Evolutionary conservation across 331 rosid species (phyloP).

Genomic region (Rhamnella rubrinervis): DNA sequence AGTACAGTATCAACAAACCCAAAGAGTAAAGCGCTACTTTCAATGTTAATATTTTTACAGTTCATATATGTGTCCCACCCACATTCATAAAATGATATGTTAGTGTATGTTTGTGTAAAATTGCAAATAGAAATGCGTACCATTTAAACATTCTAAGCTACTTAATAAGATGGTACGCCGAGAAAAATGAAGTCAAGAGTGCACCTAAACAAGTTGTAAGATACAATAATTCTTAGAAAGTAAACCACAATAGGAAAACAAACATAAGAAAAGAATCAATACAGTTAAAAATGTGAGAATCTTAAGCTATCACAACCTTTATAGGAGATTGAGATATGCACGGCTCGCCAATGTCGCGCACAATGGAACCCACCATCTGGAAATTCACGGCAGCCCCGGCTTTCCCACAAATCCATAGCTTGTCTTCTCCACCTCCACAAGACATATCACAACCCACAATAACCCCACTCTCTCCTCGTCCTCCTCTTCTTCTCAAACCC

Average conservation of each 20-base stretch:
- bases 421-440: slow-evolving; percentile 54
- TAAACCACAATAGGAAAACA: background rate
- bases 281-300: slow-evolving; percentile 20
- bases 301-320: slow-evolving; percentile 73
- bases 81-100: too few species aligned
- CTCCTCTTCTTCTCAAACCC: slow-evolving; percentile 15
- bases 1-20: too few species aligned
- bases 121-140: too few species aligned
- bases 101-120: too few species aligned
- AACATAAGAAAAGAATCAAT: background rate
- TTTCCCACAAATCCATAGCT: slow-evolving; percentile 78
- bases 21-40: too few species aligned
- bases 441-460: slow-evolving; percentile 43
- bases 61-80: too few species aligned
- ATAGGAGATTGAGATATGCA: slow-evolving; percentile 74
- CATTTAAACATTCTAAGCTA: too few species aligned
- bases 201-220: background rate
- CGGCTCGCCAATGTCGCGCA: slow-evolving; percentile 79
- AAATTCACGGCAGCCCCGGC: slow-evolving; percentile 57
- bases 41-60: too few species aligned
- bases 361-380: slow-evolving; percentile 61
- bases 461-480: slow-evolving; percentile 19
- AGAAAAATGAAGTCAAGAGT: background rate
- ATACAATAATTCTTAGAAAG: background rate
- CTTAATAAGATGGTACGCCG: too few species aligned